Evolutionary conservation across 305 asterid species (phyloP).

Genomic region (Euphrasia arctica): DNA sequence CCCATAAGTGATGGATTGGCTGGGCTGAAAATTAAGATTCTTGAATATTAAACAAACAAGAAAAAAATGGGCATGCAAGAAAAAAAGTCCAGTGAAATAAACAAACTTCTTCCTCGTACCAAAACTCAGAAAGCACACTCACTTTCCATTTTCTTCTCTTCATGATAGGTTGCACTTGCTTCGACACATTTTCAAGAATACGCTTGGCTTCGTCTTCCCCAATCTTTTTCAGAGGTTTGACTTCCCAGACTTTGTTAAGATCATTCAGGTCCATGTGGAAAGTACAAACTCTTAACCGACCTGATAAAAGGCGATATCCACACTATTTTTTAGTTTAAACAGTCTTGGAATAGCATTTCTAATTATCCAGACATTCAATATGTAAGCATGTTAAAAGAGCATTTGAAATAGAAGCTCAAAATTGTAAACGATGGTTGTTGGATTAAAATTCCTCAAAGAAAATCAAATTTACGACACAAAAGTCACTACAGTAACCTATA

Average conservation of each 20-base stretch:
- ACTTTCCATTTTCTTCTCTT: constrained; percentile 75
- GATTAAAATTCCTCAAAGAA: no score
- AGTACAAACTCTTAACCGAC: constrained; percentile 21
- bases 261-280: constrained; percentile 62
- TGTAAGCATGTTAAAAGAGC: not conserved
- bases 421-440: not conserved
- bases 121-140: constrained; percentile 70
- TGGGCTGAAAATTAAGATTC: constrained; percentile 46
- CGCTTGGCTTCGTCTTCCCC: constrained; percentile 74
- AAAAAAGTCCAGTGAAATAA: not conserved
- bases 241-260: constrained; percentile 88
- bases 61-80: not conserved
- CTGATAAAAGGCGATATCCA: constrained; percentile 9
- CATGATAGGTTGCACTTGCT: constrained; percentile 89
- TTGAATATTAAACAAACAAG: constrained; percentile 23
- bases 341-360: not conserved
- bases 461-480: not conserved
- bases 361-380: not conserved
- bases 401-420: not conserved
- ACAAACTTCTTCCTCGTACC: constrained; percentile 35
- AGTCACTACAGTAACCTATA: not conserved
- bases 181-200: constrained; percentile 76
- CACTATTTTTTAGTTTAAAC: not conserved
- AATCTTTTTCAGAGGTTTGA: constrained; percentile 57
- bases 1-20: constrained; percentile 66